phyloP scores from a whole-genome alignment of 2,329 filamentous ascomycete genomes.

The Amphichorda felina region DNA sequence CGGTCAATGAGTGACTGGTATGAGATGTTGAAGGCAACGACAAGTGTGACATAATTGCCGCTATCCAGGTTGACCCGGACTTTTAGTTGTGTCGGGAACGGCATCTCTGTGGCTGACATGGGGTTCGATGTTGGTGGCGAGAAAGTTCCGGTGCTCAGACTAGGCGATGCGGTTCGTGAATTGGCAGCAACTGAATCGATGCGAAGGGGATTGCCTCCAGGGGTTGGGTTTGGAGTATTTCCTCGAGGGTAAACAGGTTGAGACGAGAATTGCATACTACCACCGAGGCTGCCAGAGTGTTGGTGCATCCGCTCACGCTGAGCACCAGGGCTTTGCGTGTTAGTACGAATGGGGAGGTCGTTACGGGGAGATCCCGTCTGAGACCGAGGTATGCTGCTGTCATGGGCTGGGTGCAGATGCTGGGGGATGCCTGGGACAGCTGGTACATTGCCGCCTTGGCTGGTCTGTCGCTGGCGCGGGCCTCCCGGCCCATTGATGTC shows the following conservation, averaged over 20 bases:
- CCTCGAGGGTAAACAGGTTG: constrained; percentile 42
- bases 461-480: constrained; percentile 42
- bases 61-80: constrained; percentile 85
- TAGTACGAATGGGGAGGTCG: constrained; percentile 54
- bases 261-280: constrained; percentile 44
- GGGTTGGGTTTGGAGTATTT: constrained; percentile 25
- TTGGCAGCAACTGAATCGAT: constrained; percentile 25
- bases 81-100: constrained; percentile 67
- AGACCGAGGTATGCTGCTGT: constrained; percentile 60
- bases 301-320: constrained; percentile 49
- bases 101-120: constrained; percentile 35
- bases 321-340: constrained; percentile 58
- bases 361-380: constrained; percentile 70
- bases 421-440: constrained; percentile 67
- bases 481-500: constrained; percentile 69
- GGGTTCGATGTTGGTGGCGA: constrained; percentile 14
- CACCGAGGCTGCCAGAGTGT: constrained; percentile 34
- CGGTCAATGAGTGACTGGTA: constrained; percentile 90
- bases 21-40: constrained; percentile 89
- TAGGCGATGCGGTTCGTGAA: constrained; percentile 33
- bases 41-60: constrained; percentile 86
- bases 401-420: constrained; percentile 50
- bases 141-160: constrained; percentile 22
- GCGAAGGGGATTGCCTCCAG: constrained; percentile 20
- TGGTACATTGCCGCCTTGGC: constrained; percentile 41